A percentile compares a stretch with the other conserved stretches of the same genome.
Conservation (phyloP, 169 alveolate species). For the Cyclospora cayetanensis region DNA sequence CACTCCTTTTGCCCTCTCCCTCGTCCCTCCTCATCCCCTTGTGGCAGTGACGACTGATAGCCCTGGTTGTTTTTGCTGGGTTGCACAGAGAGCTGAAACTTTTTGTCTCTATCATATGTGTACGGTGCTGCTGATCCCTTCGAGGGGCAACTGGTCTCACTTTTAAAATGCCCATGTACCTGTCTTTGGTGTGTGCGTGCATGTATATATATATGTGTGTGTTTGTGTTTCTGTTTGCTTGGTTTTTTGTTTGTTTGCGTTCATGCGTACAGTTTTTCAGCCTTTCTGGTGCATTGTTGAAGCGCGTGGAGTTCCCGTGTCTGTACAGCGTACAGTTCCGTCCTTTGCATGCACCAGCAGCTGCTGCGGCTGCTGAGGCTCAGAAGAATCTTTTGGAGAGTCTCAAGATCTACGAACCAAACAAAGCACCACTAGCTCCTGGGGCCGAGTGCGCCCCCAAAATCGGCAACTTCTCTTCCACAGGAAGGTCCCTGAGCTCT, state of each 20-base stretch:
- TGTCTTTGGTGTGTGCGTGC: too few relatives aligned
- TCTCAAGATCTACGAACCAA: background rate
- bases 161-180: background rate
- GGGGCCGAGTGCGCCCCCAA: background rate
- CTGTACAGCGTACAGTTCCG: conserved; percentile 26
- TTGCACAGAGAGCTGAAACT: background rate
- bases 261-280: conserved; percentile 4
- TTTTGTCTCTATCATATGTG: background rate
- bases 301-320: background rate
- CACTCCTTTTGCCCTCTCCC: background rate
- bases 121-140: background rate
- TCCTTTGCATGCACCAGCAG: background rate
- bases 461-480: background rate
- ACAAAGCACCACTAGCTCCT: background rate
- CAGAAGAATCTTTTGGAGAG: background rate
- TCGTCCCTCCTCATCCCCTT: background rate
- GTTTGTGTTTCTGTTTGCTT: background rate
- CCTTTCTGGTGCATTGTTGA: background rate
- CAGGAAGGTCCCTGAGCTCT: background rate
- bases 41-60: too few relatives aligned
- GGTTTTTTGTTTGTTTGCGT: background rate
- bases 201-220: background rate
- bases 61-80: background rate
- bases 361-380: background rate
- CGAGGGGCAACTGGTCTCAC: background rate